phyloP scores from a whole-genome alignment of 2,329 filamentous ascomycete genomes.

The Ceratocystis variospora region DNA sequence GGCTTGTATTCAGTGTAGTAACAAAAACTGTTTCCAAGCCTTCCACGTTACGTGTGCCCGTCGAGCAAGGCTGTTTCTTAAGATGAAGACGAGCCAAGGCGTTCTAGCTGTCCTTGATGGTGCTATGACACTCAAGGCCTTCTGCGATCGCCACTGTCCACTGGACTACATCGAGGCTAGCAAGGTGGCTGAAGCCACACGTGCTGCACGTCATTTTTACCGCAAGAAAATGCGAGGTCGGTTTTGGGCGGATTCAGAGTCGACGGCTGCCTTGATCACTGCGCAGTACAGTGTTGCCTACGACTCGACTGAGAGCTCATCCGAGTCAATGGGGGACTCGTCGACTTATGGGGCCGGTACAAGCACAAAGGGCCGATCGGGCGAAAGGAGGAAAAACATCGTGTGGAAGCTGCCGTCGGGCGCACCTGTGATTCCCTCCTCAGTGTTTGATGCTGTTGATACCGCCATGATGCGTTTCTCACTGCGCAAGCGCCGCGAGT shows the following conservation, averaged over 20 bases:
- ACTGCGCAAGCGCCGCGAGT: conserved; percentile 74
- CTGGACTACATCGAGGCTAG: conserved; percentile 79
- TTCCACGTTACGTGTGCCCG: conserved; percentile 96
- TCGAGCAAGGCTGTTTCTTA: conserved; percentile 72
- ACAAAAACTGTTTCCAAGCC: conserved; percentile 91
- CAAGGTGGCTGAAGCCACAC: conserved; percentile 64
- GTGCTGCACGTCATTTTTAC: conserved; percentile 78
- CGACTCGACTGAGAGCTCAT: conserved; percentile 6
- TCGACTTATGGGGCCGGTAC: not conserved
- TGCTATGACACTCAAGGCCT: conserved; percentile 75
- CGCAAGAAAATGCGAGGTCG: conserved; percentile 76
- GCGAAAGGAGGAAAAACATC: conserved; percentile 13
- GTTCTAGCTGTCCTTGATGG: conserved; percentile 64
- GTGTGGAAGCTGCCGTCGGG: conserved; percentile 84
- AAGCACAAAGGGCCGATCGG: conserved; percentile 22
- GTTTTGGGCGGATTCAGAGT: conserved; percentile 84
- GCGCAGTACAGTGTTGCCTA: conserved; percentile 42
- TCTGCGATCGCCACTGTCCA: conserved; percentile 90
- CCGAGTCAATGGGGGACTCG: not conserved
- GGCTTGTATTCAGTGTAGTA: conserved; percentile 93
- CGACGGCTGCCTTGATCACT: conserved; percentile 67
- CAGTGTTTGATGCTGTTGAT: conserved; percentile 76
- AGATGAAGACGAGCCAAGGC: conserved; percentile 89
- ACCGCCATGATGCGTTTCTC: conserved; percentile 69
- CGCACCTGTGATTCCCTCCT: conserved; percentile 82